Base-by-base conservation (phyloP, 805 yeast genomes). In the Saccharomycopsis fodiens region DNA sequence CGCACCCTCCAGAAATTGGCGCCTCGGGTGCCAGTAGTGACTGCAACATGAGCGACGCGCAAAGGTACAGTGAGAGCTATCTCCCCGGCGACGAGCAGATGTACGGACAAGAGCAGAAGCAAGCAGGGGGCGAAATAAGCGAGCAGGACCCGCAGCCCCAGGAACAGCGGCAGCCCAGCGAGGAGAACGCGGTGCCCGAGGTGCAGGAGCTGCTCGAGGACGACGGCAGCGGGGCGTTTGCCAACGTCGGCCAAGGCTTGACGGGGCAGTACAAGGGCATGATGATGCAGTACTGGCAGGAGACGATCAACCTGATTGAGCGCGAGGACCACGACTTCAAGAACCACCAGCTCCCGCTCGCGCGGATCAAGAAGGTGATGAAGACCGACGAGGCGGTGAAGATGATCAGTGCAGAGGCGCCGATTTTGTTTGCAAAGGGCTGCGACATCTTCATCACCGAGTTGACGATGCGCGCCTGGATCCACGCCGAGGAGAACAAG, bases 351-450 rank as follows among this genome's bases (percentile, higher is more conserved):
- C 69, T 93, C 51, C 99, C 99, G 15, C 70, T 93, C 45, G 98
- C 98, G 3, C 74, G 99, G 55, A 93, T 93, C 57, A 91, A 93
- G 60, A 91, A 91, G 62, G 97, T 91, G 35, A 91, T 91, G 97
- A 91, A 91, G 61, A 89, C 97, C 0, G 97, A 91, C 61, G 95
- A 87, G 59, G 97, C 91, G 53, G 97, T 93, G 34, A 77, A 88
- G 53, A 93, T 93, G 99, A 93, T 93, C 47, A 79, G 93, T 52
- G 97, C 98, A 2, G 99, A 93, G 66, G 97, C 97, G 1, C 98
- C 99, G 2, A 88, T 93, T 29, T 65, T 93, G 50, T 93, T 93
- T 67, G 97, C 98, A 39, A 93, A 93, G 63, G 97, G 97, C 1
- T 93, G 98, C 65, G 99, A 93, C 61, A 81, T 93, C 30, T 93